Conservation (phyloP, 2,329 filamentous ascomycete species). For the Colletotrichum tanaceti region DNA sequence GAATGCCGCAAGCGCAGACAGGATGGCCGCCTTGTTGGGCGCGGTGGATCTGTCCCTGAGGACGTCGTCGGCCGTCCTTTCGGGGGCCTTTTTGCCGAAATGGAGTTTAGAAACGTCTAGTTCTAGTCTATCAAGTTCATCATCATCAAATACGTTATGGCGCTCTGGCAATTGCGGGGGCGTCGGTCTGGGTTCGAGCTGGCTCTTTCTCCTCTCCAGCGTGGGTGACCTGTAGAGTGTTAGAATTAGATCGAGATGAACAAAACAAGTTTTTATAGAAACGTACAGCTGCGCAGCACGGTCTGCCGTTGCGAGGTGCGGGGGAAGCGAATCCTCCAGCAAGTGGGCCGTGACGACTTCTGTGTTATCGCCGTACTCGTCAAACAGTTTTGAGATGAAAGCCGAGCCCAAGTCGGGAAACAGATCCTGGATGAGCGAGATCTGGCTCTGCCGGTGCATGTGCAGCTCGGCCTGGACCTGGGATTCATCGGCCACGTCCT, state of each 20-base stretch:
- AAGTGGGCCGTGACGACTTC: slow-evolving; percentile 86
- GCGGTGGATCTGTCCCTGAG: slow-evolving; percentile 73
- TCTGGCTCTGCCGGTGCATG: slow-evolving; percentile 83
- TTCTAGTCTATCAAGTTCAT: slow-evolving; percentile 79
- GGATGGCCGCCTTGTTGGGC: slow-evolving; percentile 84
- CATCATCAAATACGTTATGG: slow-evolving; percentile 82
- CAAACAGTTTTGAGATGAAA: slow-evolving; percentile 82
- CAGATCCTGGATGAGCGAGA: slow-evolving; percentile 92
- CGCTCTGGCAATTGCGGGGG: slow-evolving; percentile 67
- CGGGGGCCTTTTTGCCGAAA: slow-evolving; percentile 77
- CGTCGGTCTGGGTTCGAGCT: slow-evolving; percentile 69
- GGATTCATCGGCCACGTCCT: slow-evolving; percentile 51
- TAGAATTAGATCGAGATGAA: slow-evolving; percentile 40
- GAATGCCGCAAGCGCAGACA: slow-evolving; percentile 88
- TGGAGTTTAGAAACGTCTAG: slow-evolving; percentile 76
- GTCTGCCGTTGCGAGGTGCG: slow-evolving; percentile 73
- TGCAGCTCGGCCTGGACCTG: slow-evolving; percentile 67
- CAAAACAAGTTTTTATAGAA: neutral
- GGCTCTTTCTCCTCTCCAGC: slow-evolving; percentile 36
- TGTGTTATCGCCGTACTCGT: slow-evolving; percentile 80
- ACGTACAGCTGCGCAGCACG: slow-evolving; percentile 71
- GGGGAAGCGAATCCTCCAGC: slow-evolving; percentile 79
- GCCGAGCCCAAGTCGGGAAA: slow-evolving; percentile 88
- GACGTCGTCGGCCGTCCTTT: slow-evolving; percentile 76
- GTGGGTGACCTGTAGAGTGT: slow-evolving; percentile 42